Evolutionary conservation across 2,329 filamentous ascomycete genomes (phyloP).

Genomic region (Dothistroma pini): DNA sequence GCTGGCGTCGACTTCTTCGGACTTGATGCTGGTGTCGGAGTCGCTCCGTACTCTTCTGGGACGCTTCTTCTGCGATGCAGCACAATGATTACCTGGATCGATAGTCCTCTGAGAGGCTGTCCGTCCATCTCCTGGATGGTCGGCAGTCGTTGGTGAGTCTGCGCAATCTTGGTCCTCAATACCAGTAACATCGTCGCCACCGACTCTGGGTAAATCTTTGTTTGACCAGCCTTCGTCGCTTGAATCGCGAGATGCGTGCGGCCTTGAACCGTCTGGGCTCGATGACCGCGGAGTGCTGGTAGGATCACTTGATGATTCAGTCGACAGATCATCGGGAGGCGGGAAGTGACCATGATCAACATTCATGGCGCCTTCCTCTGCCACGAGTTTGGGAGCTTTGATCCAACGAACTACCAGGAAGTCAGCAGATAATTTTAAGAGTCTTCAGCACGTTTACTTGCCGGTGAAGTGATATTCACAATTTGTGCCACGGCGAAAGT

Average conservation of each 20-base stretch:
- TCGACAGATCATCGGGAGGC: not conserved
- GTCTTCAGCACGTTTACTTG: not conserved
- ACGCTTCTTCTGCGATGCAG: not conserved
- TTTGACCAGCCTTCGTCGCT: too few species aligned
- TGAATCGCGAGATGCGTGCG: not conserved
- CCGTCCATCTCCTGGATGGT: not conserved
- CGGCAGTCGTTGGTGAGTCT: not conserved
- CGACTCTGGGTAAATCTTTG: not conserved
- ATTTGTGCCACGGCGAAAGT: not conserved
- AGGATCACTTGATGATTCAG: not conserved
- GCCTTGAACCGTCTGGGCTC: too few species aligned
- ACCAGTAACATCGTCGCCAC: not conserved
- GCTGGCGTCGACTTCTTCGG: not conserved
- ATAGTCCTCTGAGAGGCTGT: not conserved
- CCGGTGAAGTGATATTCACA: not conserved
- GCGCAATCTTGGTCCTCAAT: not conserved
- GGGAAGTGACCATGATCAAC: not conserved
- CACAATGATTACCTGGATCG: not conserved
- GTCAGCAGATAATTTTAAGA: not conserved
- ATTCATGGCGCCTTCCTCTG: not conserved
- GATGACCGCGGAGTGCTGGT: not conserved
- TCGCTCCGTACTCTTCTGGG: not conserved
- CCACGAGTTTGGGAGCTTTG: not conserved
- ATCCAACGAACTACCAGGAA: not conserved
- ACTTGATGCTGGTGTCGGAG: constrained; percentile 1